phyloP scores from a whole-genome alignment of 495 filamentous ascomycete species.

The Penicillium bovifimosum region DNA sequence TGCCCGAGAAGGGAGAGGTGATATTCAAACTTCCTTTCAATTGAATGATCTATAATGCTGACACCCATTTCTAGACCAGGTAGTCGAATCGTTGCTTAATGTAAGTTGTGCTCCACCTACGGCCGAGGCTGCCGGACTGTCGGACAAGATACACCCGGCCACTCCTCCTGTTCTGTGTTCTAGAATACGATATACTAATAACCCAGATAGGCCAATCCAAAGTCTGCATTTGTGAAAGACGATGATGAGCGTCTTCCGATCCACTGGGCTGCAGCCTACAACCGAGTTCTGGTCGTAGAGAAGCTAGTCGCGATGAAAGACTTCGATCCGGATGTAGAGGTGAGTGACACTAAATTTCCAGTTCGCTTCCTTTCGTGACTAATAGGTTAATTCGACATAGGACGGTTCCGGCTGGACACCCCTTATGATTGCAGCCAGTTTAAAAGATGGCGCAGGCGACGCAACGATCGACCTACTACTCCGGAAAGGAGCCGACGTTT shows the following conservation, averaged over 20 bases:
- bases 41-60: not conserved
- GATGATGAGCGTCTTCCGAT: conserved; percentile 87
- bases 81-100: conserved; percentile 72
- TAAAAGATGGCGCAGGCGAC: conserved; percentile 57
- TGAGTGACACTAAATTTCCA: conserved; percentile 23
- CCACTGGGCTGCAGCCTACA: conserved; percentile 91
- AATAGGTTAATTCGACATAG: conserved; percentile 28
- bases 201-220: conserved; percentile 62
- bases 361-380: not conserved
- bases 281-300: conserved; percentile 67
- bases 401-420: conserved; percentile 92
- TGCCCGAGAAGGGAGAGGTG: conserved; percentile 79
- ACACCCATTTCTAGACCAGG: conserved; percentile 39
- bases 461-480: conserved; percentile 65
- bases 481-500: conserved; percentile 75
- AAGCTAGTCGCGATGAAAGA: conserved; percentile 59
- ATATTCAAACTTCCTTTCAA: no score
- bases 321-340: conserved; percentile 86
- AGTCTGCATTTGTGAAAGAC: conserved; percentile 67
- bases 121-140: conserved; percentile 27
- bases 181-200: conserved; percentile 1
- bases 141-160: conserved; percentile 17
- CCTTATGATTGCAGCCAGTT: conserved; percentile 84
- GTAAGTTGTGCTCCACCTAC: conserved; percentile 37
- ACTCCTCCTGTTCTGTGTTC: not conserved